These are phyloP conservation scores for Wickerhamomyces bovis DNA, from an alignment of 805 yeast genomes.

Conservation along the genomic window DNA sequence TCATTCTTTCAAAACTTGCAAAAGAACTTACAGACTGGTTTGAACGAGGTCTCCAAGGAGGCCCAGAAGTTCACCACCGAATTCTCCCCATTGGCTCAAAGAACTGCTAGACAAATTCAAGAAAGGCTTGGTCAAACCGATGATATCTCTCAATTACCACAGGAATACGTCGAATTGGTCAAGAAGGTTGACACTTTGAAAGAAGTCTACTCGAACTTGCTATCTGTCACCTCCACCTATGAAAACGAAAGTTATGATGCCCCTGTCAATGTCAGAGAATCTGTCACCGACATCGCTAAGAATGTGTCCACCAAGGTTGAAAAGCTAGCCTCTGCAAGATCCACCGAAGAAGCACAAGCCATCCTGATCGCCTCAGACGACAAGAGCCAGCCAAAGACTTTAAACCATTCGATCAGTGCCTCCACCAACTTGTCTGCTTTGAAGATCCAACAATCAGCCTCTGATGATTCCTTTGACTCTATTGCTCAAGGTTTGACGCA, in stretches of 20 bases:
- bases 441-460: constrained; percentile 24
- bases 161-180: constrained; percentile 64
- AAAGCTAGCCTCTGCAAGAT: constrained; percentile 63
- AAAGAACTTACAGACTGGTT: constrained; percentile 18
- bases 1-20: constrained; percentile 24
- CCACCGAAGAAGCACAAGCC: constrained; percentile 80
- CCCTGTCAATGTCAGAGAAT: constrained; percentile 67
- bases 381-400: constrained; percentile 60
- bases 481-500: constrained; percentile 58
- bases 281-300: constrained; percentile 68
- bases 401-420: constrained; percentile 75
- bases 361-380: constrained; percentile 52
- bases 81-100: constrained; percentile 50
- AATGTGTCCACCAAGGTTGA: constrained; percentile 57
- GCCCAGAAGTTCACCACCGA: constrained; percentile 35
- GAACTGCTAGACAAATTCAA: constrained; percentile 55
- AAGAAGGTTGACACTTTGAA: constrained; percentile 67
- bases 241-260: constrained; percentile 80
- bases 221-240: constrained; percentile 48
- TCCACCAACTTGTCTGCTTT: constrained; percentile 49
- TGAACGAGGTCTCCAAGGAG: constrained; percentile 29
- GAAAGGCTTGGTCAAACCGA: constrained; percentile 60
- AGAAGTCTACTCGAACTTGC: constrained; percentile 53
- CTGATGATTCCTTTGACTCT: constrained; percentile 40
- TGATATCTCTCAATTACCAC: constrained; percentile 67